These are phyloP conservation scores for Vitis riparia DNA, from an alignment of 164 flowering plant genomes.

Conservation along the genomic window DNA sequence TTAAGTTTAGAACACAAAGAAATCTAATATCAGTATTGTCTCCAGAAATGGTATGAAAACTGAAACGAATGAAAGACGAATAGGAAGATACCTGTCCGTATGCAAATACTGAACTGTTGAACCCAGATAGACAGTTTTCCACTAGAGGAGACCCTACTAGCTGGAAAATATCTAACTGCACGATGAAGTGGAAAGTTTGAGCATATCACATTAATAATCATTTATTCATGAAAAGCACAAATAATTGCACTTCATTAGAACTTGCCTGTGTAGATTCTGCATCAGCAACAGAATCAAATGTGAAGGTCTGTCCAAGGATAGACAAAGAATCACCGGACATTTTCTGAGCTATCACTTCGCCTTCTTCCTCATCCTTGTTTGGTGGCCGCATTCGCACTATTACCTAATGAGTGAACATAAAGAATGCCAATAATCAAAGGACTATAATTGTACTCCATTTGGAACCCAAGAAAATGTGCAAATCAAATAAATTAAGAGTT, in stretches of 20 bases:
- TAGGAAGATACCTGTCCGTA: slow-evolving; percentile 81
- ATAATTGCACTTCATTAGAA: background rate
- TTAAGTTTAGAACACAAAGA: background rate
- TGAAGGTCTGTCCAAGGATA: slow-evolving; percentile 70
- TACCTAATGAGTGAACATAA: slow-evolving; percentile 39
- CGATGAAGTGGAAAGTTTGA: slow-evolving; percentile 1
- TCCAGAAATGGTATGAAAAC: background rate
- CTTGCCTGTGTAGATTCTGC: slow-evolving; percentile 72
- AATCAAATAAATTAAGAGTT: background rate
- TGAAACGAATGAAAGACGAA: background rate
- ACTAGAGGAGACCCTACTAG: slow-evolving; percentile 88
- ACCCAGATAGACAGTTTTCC: slow-evolving; percentile 92
- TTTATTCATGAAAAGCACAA: background rate
- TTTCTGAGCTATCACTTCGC: slow-evolving; percentile 63
- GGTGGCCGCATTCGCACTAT: slow-evolving; percentile 83
- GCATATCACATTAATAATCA: background rate
- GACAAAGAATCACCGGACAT: slow-evolving; percentile 59
- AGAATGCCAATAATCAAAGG: background rate
- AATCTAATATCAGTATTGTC: background rate
- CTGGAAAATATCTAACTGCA: slow-evolving; percentile 80
- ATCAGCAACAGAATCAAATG: slow-evolving; percentile 91
- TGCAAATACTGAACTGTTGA: slow-evolving; percentile 96
- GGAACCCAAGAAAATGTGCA: background rate
- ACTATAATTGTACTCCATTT: background rate
- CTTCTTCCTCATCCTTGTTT: slow-evolving; percentile 72